Percentiles rank a stretch among this genome's conserved stretches.
phyloP scores from a whole-genome alignment of 768 basidiomycete species.

The Kwoniella europaea region DNA sequence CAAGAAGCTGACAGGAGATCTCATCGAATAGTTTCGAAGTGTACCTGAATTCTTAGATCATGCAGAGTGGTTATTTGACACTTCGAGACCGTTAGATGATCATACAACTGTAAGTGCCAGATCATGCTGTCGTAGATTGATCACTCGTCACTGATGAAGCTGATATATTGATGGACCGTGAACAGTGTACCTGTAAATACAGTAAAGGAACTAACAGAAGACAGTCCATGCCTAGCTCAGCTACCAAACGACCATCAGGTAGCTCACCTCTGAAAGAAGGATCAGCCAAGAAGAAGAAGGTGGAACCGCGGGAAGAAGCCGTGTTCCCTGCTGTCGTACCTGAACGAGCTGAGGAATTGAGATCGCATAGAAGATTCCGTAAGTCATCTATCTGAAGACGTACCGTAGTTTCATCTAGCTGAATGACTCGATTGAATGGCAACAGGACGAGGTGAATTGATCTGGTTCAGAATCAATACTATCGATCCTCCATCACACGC shows the following conservation, averaged over 20 bases:
- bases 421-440: not conserved
- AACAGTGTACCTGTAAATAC: conserved; percentile 44
- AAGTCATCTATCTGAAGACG: conserved; percentile 10
- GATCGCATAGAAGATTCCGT: conserved; percentile 38
- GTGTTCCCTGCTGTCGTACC: conserved; percentile 29
- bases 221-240: conserved; percentile 10
- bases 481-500: conserved; percentile 24
- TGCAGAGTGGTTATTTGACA: conserved; percentile 48
- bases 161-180: too few relatives aligned
- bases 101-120: conserved; percentile 32
- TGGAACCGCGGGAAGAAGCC: conserved; percentile 21
- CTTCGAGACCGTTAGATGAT: conserved; percentile 25
- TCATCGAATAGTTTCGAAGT: conserved; percentile 42
- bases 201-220: conserved; percentile 19
- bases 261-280: conserved; percentile 24
- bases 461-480: conserved; percentile 41
- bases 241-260: conserved; percentile 15
- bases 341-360: conserved; percentile 38
- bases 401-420: not conserved
- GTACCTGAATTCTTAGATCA: conserved; percentile 47
- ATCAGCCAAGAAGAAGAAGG: conserved; percentile 32
- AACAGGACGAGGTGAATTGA: conserved; percentile 40
- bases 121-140: too few relatives aligned
- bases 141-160: too few relatives aligned
- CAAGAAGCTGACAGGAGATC: conserved; percentile 6